These are phyloP conservation scores for Arthrobotrys iridis DNA, from an alignment of 2,329 filamentous ascomycete genomes.

Conservation along the genomic window DNA sequence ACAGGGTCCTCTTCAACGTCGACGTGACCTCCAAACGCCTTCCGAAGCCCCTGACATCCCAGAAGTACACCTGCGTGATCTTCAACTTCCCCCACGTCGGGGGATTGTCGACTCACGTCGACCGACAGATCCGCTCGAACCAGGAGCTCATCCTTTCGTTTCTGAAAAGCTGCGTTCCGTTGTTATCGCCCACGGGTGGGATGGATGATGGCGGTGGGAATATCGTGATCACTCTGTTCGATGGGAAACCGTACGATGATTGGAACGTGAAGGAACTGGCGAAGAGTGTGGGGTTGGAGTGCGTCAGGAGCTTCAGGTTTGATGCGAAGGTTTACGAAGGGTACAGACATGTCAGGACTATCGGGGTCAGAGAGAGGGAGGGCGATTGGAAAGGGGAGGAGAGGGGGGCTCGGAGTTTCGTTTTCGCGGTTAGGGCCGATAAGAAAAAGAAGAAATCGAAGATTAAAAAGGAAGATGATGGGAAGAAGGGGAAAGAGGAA, in stretches of 20 bases:
- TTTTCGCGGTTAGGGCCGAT: conserved; percentile 55
- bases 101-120: conserved; percentile 89
- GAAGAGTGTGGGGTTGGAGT: conserved; percentile 76
- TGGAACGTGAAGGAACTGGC: conserved; percentile 84
- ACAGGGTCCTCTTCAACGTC: conserved; percentile 44
- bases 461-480: conserved; percentile 40
- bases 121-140: conserved; percentile 91
- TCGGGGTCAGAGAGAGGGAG: conserved; percentile 51
- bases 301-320: conserved; percentile 77
- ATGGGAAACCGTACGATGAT: conserved; percentile 90
- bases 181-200: conserved; percentile 56
- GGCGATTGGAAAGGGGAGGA: conserved; percentile 59
- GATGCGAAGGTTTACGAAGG: conserved; percentile 74
- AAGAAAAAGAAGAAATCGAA: conserved; percentile 49
- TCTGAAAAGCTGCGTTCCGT: conserved; percentile 17
- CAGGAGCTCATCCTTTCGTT: conserved; percentile 64
- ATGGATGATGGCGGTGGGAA: conserved; percentile 55
- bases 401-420: conserved; percentile 55
- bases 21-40: conserved; percentile 60
- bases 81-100: conserved; percentile 99
- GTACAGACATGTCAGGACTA: conserved; percentile 68
- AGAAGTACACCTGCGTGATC: conserved; percentile 76
- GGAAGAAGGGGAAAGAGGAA: not conserved
- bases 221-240: conserved; percentile 82
- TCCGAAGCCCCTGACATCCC: conserved; percentile 56